phyloP scores from a whole-genome alignment of 805 yeast species.

The Candida alai region DNA sequence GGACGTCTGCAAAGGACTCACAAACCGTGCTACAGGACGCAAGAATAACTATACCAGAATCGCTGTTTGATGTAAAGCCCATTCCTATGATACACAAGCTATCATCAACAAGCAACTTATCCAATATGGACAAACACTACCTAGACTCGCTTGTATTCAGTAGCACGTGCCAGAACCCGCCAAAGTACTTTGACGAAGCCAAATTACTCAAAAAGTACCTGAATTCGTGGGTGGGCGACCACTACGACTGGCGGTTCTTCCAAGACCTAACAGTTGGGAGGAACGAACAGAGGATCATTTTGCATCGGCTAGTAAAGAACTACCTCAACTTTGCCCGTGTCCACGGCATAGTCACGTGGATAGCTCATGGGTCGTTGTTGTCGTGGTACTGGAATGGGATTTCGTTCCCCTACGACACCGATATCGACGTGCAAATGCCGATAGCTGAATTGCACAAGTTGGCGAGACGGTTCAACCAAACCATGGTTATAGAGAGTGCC shows the following conservation, averaged over 20 bases:
- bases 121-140: conserved; percentile 15
- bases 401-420: conserved; percentile 64
- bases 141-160: conserved; percentile 17
- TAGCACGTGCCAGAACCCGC: conserved; percentile 15
- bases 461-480: conserved; percentile 46
- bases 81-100: conserved; percentile 14
- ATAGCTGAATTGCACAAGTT: conserved; percentile 42
- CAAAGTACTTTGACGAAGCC: conserved; percentile 28
- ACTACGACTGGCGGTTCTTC: conserved; percentile 40
- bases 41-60: conserved; percentile 15
- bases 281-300: conserved; percentile 33
- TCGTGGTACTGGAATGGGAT: conserved; percentile 66
- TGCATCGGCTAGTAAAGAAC: conserved; percentile 50
- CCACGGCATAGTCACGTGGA: conserved; percentile 51
- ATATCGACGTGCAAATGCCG: conserved; percentile 63
- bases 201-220: conserved; percentile 15
- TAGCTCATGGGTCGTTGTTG: conserved; percentile 62
- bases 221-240: conserved; percentile 24
- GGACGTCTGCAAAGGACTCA: conserved; percentile 10
- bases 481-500: conserved; percentile 44
- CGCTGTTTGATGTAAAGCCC: conserved; percentile 23
- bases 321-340: conserved; percentile 48
- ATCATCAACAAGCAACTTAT: not conserved
- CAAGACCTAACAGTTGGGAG: conserved; percentile 20
- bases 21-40: not conserved